Conservation (phyloP, 768 basidiomycete species). For the Dictyophora rubrovolvata region DNA sequence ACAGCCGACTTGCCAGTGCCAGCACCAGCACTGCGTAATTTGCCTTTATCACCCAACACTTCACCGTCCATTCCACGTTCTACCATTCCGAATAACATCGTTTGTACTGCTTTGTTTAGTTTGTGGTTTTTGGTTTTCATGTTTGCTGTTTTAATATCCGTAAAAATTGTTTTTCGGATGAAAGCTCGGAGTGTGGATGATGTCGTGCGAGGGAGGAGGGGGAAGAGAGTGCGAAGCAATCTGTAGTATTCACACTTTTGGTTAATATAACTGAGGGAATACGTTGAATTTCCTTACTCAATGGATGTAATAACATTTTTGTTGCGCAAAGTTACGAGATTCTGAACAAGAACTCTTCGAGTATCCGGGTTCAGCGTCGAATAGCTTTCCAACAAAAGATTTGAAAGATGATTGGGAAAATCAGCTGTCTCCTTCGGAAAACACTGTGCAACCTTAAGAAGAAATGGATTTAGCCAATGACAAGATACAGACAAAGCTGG, state of each 20-base stretch:
- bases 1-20: conserved; percentile 27
- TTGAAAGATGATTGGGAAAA: conserved; percentile 72
- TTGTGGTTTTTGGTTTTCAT: conserved; percentile 84
- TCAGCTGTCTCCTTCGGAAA: conserved; percentile 86
- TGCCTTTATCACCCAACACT: conserved; percentile 77
- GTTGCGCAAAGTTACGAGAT: conserved; percentile 86
- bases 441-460: conserved; percentile 68
- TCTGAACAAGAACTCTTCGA: conserved; percentile 77
- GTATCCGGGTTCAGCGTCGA: conserved; percentile 68
- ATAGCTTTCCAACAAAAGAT: conserved; percentile 71
- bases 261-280: conserved; percentile 1
- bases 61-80: conserved; percentile 83
- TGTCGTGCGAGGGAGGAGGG: conserved; percentile 87
- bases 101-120: conserved; percentile 90
- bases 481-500: neutral
- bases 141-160: conserved; percentile 89
- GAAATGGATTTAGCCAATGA: neutral
- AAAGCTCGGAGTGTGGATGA: conserved; percentile 73
- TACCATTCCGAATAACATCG: conserved; percentile 93
- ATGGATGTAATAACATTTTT: conserved; percentile 88
- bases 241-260: conserved; percentile 30
- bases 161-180: conserved; percentile 88
- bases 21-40: conserved; percentile 26
- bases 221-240: conserved; percentile 84
- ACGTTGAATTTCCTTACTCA: conserved; percentile 45